Percentiles rank a stretch among this genome's conserved stretches.
Conservation (phyloP, 2,329 filamentous ascomycete species). For the Trichoderma sp. region DNA sequence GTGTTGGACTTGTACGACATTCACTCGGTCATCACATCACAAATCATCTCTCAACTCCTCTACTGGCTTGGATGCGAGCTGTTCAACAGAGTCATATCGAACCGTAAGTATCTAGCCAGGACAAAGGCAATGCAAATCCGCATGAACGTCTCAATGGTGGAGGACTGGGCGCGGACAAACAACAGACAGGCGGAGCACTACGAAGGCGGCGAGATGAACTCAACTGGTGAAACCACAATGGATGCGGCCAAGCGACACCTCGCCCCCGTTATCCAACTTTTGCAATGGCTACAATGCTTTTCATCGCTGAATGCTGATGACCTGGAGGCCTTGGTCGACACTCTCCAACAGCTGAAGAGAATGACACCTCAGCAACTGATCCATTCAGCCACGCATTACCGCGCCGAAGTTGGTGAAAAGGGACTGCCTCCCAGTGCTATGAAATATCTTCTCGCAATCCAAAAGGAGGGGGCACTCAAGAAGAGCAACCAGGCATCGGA, state of each 20-base stretch:
- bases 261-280: constrained; percentile 83
- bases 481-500: constrained; percentile 50
- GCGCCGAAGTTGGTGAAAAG: constrained; percentile 93
- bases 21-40: constrained; percentile 90
- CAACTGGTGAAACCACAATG: constrained; percentile 81
- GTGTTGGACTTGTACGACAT: constrained; percentile 98
- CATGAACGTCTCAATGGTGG: constrained; percentile 93
- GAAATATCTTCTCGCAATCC: constrained; percentile 78
- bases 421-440: constrained; percentile 81
- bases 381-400: constrained; percentile 88
- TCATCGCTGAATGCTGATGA: constrained; percentile 85
- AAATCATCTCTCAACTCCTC: constrained; percentile 86
- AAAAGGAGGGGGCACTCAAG: constrained; percentile 67
- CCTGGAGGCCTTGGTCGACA: constrained; percentile 81
- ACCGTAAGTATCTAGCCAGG: constrained; percentile 86
- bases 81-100: constrained; percentile 97
- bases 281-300: constrained; percentile 98
- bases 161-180: constrained; percentile 93
- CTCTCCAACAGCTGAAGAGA: constrained; percentile 81
- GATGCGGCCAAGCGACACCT: constrained; percentile 83
- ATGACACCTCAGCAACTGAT: constrained; percentile 85
- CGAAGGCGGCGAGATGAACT: constrained; percentile 83
- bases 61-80: constrained; percentile 97
- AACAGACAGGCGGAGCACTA: constrained; percentile 94
- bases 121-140: constrained; percentile 99